Evolutionary conservation across 1,139 yeast species (phyloP).

Genomic region (Blastobotrys ciferrii): DNA sequence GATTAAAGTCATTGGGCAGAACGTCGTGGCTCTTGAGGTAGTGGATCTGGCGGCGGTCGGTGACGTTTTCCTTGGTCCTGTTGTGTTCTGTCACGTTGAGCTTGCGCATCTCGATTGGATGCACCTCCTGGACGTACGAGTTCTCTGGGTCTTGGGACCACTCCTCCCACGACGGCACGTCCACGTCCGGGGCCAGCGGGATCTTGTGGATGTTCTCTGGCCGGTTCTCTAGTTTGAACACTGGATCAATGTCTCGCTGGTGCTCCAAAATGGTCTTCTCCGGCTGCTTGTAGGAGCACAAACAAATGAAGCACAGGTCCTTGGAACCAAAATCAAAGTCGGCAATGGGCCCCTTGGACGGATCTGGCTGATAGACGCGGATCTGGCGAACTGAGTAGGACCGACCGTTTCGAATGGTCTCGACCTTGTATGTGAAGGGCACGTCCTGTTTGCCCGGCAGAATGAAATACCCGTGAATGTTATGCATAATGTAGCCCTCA

Average conservation of each 20-base stretch:
- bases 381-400: slow-evolving; percentile 32
- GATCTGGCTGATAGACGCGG: slow-evolving; percentile 32
- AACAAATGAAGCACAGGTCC: slow-evolving; percentile 29
- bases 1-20: slow-evolving; percentile 28
- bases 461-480: slow-evolving; percentile 34
- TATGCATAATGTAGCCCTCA: slow-evolving; percentile 22
- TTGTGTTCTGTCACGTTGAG: slow-evolving; percentile 28
- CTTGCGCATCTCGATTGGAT: slow-evolving; percentile 36
- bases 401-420: slow-evolving; percentile 31
- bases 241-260: slow-evolving; percentile 26
- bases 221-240: slow-evolving; percentile 18
- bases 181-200: slow-evolving; percentile 34
- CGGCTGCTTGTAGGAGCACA: slow-evolving; percentile 32
- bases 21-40: slow-evolving; percentile 28
- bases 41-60: slow-evolving; percentile 32
- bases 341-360: slow-evolving; percentile 19
- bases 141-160: slow-evolving; percentile 23
- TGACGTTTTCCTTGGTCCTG: slow-evolving; percentile 16
- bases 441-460: slow-evolving; percentile 32
- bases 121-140: slow-evolving; percentile 23
- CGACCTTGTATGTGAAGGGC: slow-evolving; percentile 35
- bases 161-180: slow-evolving; percentile 27
- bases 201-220: slow-evolving; percentile 21
- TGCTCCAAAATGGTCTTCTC: slow-evolving; percentile 26
- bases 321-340: slow-evolving; percentile 24